phyloP scores from a whole-genome alignment of 352 stramenopile species.

The Phytophthora hibernalis region DNA sequence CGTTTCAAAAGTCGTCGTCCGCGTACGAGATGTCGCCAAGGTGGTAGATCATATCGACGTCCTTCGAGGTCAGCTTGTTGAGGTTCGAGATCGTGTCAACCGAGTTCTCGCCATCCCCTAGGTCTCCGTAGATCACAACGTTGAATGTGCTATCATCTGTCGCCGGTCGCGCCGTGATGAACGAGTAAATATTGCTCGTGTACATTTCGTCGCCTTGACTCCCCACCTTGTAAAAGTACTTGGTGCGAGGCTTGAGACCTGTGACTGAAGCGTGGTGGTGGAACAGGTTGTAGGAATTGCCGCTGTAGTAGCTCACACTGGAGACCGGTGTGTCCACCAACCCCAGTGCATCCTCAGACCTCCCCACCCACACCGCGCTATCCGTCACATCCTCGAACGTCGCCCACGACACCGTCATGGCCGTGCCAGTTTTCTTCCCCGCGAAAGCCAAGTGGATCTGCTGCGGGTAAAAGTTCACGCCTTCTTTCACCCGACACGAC shows the following conservation, averaged over 20 bases:
- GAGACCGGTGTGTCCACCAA: conserved; percentile 30
- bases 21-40: conserved; percentile 75
- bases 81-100: conserved; percentile 47
- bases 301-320: conserved; percentile 55
- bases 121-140: conserved; percentile 63
- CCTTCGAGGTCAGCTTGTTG: conserved; percentile 39
- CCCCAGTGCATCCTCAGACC: conserved; percentile 30
- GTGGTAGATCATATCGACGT: conserved; percentile 74
- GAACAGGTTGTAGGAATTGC: conserved; percentile 54
- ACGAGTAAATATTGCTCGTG: conserved; percentile 39
- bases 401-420: conserved; percentile 70
- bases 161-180: conserved; percentile 40
- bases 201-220: conserved; percentile 30
- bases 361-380: conserved; percentile 56
- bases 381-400: conserved; percentile 54
- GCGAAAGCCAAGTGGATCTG: conserved; percentile 70
- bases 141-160: conserved; percentile 47
- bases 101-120: conserved; percentile 53
- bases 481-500: conserved; percentile 51
- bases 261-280: conserved; percentile 48
- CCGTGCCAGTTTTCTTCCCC: conserved; percentile 45
- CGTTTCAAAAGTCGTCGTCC: conserved; percentile 35
- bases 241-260: conserved; percentile 38
- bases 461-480: conserved; percentile 56
- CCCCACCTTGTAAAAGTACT: conserved; percentile 64